phyloP scores from a whole-genome alignment of 140 eudicot species.

The Stevia rebaudiana region DNA sequence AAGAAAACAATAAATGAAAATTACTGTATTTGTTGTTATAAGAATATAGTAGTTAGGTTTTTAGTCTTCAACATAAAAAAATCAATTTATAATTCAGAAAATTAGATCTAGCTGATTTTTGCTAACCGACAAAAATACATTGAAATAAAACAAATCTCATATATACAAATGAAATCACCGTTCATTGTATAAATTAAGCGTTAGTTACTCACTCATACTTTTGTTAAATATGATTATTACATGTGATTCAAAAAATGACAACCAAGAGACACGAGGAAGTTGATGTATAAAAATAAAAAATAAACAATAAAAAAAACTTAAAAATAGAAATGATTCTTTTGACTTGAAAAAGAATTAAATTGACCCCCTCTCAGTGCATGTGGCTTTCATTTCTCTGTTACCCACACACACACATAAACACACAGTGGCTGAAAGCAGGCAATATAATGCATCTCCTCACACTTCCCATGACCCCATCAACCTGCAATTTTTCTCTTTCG shows the following conservation, averaged over 20 bases:
- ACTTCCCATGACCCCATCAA: slow-evolving; percentile 34
- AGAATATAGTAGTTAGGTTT: background rate
- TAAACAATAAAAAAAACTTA: background rate
- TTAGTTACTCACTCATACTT: background rate
- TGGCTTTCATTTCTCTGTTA: slow-evolving; percentile 9
- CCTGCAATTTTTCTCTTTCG: slow-evolving; percentile 16
- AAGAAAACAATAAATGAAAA: background rate
- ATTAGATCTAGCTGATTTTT: background rate
- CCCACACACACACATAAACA: slow-evolving; percentile 1
- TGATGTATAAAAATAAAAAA: background rate
- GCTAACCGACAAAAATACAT: background rate
- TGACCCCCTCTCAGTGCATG: slow-evolving; percentile 27
- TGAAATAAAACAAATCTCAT: background rate
- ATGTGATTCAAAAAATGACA: slow-evolving; percentile 24
- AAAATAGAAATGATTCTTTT: slow-evolving; percentile 31
- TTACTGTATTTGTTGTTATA: background rate
- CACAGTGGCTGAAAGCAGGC: slow-evolving; percentile 17
- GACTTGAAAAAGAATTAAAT: slow-evolving; percentile 24
- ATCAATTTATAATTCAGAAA: background rate
- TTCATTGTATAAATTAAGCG: background rate
- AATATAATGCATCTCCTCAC: slow-evolving; percentile 38
- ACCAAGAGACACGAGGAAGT: slow-evolving; percentile 37
- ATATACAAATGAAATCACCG: slow-evolving; percentile 21
- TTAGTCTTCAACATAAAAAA: background rate
- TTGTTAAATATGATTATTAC: background rate